These are phyloP conservation scores for Trichoderma harzianum DNA, from an alignment of 2,329 filamentous ascomycete genomes.

Conservation along the genomic window DNA sequence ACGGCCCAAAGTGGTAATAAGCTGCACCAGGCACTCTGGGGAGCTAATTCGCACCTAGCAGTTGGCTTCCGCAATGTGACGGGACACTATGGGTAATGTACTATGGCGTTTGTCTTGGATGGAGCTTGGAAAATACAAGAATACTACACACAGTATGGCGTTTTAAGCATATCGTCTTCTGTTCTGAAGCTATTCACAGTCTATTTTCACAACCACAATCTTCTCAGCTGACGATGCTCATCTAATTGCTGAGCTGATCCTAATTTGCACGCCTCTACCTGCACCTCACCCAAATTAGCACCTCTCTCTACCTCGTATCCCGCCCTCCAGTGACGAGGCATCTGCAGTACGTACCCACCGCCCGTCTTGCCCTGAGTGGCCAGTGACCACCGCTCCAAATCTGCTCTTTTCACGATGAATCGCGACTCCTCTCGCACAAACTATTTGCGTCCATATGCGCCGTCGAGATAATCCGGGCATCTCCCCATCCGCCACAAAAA, in stretches of 20 bases:
- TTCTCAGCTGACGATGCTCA: background rate
- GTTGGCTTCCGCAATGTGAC: background rate
- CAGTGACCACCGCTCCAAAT: background rate
- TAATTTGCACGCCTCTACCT: background rate
- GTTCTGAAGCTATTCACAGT: background rate
- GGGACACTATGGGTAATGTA: background rate
- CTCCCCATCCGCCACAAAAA: background rate
- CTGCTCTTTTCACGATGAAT: background rate
- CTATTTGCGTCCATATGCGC: background rate
- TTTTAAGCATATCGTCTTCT: background rate
- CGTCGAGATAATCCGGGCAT: background rate
- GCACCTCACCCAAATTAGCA: background rate
- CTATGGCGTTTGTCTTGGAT: background rate
- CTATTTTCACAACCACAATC: background rate
- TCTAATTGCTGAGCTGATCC: background rate
- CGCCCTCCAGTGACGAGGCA: background rate
- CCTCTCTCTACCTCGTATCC: background rate
- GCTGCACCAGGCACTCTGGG: background rate
- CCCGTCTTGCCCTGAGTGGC: background rate
- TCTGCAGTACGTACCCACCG: constrained; percentile 1
- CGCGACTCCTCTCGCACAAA: background rate
- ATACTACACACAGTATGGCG: background rate
- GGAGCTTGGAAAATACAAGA: background rate
- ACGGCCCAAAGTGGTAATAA: background rate
- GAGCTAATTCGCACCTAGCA: background rate